Conservation (phyloP, 2,329 filamentous ascomycete species). For the Rhinocladiella mackenziei region DNA sequence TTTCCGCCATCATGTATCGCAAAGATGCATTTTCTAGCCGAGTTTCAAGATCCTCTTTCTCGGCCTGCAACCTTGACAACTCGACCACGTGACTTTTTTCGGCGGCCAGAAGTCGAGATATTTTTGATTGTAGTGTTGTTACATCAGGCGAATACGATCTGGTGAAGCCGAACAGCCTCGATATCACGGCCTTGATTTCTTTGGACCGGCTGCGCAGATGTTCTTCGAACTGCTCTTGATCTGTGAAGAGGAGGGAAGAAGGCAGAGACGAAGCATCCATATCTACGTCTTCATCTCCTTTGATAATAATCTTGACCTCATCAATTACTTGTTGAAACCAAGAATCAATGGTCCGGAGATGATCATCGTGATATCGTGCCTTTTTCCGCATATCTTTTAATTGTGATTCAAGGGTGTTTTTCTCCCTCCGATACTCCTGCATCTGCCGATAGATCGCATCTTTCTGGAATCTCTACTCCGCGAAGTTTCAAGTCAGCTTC, state of each 20-base stretch:
- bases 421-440: conserved; percentile 95
- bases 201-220: conserved; percentile 74
- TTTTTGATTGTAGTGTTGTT: conserved; percentile 66
- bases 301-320: conserved; percentile 39
- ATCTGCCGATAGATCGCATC: conserved; percentile 96
- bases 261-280: conserved; percentile 42
- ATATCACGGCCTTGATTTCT: conserved; percentile 70
- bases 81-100: conserved; percentile 79
- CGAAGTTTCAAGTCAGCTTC: conserved; percentile 8
- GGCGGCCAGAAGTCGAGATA: conserved; percentile 69
- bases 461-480: conserved; percentile 75
- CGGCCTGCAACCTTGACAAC: conserved; percentile 67
- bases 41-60: conserved; percentile 81
- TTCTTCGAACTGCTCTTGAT: conserved; percentile 63
- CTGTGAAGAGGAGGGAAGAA: conserved; percentile 53
- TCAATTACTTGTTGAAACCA: conserved; percentile 87
- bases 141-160: conserved; percentile 60
- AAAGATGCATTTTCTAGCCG: conserved; percentile 84
- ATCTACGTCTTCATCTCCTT: conserved; percentile 27
- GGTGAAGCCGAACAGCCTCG: conserved; percentile 57
- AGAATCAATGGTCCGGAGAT: conserved; percentile 80
- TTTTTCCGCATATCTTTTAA: conserved; percentile 75
- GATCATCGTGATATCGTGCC: conserved; percentile 82
- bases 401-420: conserved; percentile 72
- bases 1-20: conserved; percentile 91